Base-by-base conservation (phyloP, 2,329 filamentous ascomycete genomes). In the Calonectria pseudoreteaudii region DNA sequence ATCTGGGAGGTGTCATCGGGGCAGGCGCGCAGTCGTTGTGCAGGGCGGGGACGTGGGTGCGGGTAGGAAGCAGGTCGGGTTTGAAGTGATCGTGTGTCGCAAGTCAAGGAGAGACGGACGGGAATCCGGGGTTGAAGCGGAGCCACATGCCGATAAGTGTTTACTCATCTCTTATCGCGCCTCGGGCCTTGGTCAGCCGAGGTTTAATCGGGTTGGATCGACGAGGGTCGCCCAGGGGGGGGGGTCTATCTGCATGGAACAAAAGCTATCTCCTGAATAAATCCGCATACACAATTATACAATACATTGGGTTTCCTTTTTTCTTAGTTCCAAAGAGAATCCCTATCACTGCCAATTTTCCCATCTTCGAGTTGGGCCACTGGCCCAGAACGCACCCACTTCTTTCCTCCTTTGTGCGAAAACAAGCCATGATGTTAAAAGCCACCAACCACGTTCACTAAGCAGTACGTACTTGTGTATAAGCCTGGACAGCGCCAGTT, bases 1-100 rank as follows among this genome's bases (percentile, higher is more conserved):
- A 90, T 90, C 78, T 78, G 77, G 74, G 72, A 73, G 79, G 75
- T 77, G 82, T 84, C 82, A 85, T 86, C 71, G 77, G 75, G 65
- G 74, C 31, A 16, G 34, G 20, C 23, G 31, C 56, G 36, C 56
- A 36, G 34, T 28, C n/a, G 56, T 38, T 26, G 56, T 38, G 56
- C 14, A 23, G 6, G 31, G 56, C 34, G n/a, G 34, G n/a, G 23
- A 20, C 14, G 56, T 23, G 56, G 23, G 34, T 26, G 38, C 30
- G 62, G 67, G 58, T 66, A 60, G 50, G 47, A 41, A 64, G 50
- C 8, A 16, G 8, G 68, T 68, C 50, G 52, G 23, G 34, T 70
- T 71, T 30, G 34, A 72, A 72, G 58, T 34, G 71, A 68, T 72
- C 58, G 56, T 58, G 34, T 41, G 67, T 74, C 67, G 70, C 66